Conservation (phyloP, 176 grass and related monocot genomes). For the Aegilops speltoides region DNA sequence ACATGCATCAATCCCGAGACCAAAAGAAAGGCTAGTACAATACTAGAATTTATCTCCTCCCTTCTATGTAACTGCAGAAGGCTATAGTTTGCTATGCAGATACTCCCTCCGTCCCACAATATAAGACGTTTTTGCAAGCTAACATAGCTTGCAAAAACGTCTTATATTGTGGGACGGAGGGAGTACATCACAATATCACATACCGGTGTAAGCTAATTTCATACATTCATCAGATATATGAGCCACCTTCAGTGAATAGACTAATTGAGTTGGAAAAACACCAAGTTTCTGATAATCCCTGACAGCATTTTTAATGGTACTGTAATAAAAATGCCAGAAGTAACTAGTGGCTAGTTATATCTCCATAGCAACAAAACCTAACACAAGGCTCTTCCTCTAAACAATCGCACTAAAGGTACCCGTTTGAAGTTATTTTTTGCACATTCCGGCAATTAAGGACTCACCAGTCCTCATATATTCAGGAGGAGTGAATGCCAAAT, state of each 20-base stretch:
- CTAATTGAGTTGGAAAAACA: not conserved
- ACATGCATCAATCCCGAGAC: not conserved
- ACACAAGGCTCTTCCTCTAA: not conserved
- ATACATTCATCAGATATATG: not conserved
- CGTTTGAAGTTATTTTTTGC: conserved; percentile 1
- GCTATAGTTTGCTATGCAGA: not conserved
- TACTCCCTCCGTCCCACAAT: too few relatives aligned
- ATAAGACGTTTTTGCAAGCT: too few relatives aligned
- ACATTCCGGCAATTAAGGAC: not conserved
- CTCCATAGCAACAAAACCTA: not conserved
- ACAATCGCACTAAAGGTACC: not conserved
- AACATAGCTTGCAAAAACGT: too few relatives aligned
- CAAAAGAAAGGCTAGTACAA: not conserved
- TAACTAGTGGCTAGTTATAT: not conserved
- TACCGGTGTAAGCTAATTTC: not conserved
- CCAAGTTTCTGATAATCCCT: not conserved
- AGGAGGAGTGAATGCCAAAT: conserved; percentile 23
- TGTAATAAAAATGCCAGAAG: not conserved
- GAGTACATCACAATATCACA: not conserved
- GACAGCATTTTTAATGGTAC: not conserved
- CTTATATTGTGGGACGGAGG: too few relatives aligned
- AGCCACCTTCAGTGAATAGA: not conserved
- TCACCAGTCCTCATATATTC: conserved; percentile 23
- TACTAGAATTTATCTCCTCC: not conserved
- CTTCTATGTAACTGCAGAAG: not conserved